These are phyloP conservation scores for Exophiala aquamarina DNA, from an alignment of 2,329 filamentous ascomycete species.

Conservation along the genomic window DNA sequence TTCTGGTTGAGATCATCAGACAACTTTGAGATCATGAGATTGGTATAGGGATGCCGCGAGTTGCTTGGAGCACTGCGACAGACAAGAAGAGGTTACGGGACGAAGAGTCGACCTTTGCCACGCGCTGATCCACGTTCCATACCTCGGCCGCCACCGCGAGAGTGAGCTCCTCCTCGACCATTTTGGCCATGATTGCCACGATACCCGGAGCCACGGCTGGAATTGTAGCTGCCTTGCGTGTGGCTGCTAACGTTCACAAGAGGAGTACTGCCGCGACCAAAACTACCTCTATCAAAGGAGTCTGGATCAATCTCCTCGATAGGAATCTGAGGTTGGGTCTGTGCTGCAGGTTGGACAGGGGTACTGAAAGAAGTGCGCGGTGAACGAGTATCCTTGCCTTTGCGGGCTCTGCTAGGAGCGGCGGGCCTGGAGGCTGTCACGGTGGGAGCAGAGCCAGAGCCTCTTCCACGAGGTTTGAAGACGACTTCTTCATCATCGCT, in stretches of 20 bases:
- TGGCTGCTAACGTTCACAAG: constrained; percentile 25
- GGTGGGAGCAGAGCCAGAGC: constrained; percentile 10
- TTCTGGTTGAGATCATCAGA: neutral
- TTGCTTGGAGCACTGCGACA: constrained; percentile 2
- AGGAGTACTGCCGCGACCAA: constrained; percentile 28
- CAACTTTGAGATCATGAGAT: neutral
- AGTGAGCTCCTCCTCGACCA: constrained; percentile 12
- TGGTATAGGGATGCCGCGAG: too few species aligned
- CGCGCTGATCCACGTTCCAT: constrained; percentile 26
- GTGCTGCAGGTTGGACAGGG: constrained; percentile 6
- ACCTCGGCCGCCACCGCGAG: constrained; percentile 22
- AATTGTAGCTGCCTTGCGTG: constrained; percentile 11
- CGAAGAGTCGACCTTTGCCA: constrained; percentile 29
- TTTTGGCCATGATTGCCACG: constrained; percentile 15
- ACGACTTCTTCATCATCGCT: constrained; percentile 50
- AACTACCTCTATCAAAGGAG: constrained; percentile 44
- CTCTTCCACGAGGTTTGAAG: constrained; percentile 34
- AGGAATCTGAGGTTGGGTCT: constrained; percentile 38
- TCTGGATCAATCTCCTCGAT: constrained; percentile 49
- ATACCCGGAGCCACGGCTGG: constrained; percentile 9
- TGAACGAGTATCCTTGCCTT: constrained; percentile 12
- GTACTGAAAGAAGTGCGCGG: constrained; percentile 24
- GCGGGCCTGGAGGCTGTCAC: constrained; percentile 9
- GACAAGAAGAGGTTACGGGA: constrained; percentile 20
- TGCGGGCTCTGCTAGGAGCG: constrained; percentile 13